Base-by-base conservation (phyloP, 192 early-diverging fungal genomes). In the Coemansia sp. region DNA sequence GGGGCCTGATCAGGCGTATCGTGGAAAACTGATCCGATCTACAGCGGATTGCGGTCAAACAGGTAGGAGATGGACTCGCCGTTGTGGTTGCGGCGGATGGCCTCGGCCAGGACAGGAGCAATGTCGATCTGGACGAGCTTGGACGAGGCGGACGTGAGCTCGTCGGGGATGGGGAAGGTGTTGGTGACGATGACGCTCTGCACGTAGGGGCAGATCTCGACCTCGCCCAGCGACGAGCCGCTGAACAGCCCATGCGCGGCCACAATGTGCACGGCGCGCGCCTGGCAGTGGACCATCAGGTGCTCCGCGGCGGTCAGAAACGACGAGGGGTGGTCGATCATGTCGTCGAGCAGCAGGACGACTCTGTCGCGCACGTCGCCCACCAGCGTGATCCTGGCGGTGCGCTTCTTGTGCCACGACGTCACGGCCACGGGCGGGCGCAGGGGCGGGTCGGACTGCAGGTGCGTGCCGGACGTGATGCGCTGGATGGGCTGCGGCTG, bases 191-290 rank as follows among this genome's bases (percentile, higher is more conserved):
- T 78, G 65, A 91, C 88, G 81, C 84, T 85, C 77, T 92, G 83
- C 18, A 95, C 86, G 21, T 89, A 89, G 6, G 85, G 74, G 59
- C 90, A 93, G 56, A 87, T 85, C 68, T 95, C 86, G 73, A 99
- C 92, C 66, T 94, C 87, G 21, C 85, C 84, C 45, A 97, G 73
- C 25, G 94, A 90, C 67, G 93, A 89, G 28, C 89, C 93, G 61
- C 93, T 95, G 41, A 99, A 83, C 63, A 99, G 90, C 21, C 94
- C 97, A 64, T 99, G 97, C 6, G 94, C 94, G 0, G 94, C 95
- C 61, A 99, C 89, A 53, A 96, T 89, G 66, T 92, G 91, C 13
- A 99, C 94, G 25, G 82, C 82, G 64, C 88, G 88, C 6, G 90
- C 92, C 20, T 90, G 90, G 62, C 87, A 86, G 68, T 94, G 92